Percentiles rank a stretch among this genome's conserved stretches.
Conservation (phyloP, 768 basidiomycete species). For the Xanthoconium stramineum region DNA sequence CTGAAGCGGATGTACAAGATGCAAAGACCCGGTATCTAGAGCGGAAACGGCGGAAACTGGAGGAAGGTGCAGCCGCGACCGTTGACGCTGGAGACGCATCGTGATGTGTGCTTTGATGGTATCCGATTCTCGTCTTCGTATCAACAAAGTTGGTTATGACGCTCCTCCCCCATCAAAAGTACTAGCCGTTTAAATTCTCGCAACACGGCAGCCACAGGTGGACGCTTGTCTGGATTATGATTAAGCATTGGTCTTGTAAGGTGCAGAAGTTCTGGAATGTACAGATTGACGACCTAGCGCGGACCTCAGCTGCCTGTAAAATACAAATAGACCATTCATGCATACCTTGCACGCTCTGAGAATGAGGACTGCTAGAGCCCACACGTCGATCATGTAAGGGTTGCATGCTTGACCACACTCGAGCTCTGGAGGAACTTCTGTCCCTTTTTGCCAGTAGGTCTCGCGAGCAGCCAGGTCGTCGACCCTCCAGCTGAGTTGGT, state of each 20-base stretch:
- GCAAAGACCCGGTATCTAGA: slow-evolving; percentile 73
- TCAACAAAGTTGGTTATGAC: slow-evolving; percentile 21
- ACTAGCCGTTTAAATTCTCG: slow-evolving; percentile 50
- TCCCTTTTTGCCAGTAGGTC: slow-evolving; percentile 47
- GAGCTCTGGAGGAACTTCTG: slow-evolving; percentile 71
- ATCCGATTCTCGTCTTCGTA: neutral
- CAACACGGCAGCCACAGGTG: slow-evolving; percentile 47
- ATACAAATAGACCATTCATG: neutral
- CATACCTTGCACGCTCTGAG: slow-evolving; percentile 63
- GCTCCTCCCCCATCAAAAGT: slow-evolving; percentile 37
- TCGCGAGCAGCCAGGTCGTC: slow-evolving; percentile 35
- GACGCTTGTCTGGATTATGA: slow-evolving; percentile 48
- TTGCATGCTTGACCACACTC: slow-evolving; percentile 48
- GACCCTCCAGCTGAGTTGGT: slow-evolving; percentile 60
- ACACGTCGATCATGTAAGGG: slow-evolving; percentile 72
- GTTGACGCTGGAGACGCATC: slow-evolving; percentile 6
- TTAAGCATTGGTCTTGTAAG: slow-evolving; percentile 61
- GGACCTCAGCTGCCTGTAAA: slow-evolving; percentile 3
- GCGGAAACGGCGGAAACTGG: slow-evolving; percentile 76
- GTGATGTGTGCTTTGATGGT: slow-evolving; percentile 1
- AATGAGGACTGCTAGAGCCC: slow-evolving; percentile 66
- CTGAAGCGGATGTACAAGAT: slow-evolving; percentile 65
- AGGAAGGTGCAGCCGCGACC: slow-evolving; percentile 30
- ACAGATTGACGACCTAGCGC: slow-evolving; percentile 51
- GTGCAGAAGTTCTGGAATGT: slow-evolving; percentile 56